A percentile compares a stretch with the other conserved stretches of the same genome.
phyloP scores from a whole-genome alignment of 2,329 filamentous ascomycete species.

The Sporothrix inflata region DNA sequence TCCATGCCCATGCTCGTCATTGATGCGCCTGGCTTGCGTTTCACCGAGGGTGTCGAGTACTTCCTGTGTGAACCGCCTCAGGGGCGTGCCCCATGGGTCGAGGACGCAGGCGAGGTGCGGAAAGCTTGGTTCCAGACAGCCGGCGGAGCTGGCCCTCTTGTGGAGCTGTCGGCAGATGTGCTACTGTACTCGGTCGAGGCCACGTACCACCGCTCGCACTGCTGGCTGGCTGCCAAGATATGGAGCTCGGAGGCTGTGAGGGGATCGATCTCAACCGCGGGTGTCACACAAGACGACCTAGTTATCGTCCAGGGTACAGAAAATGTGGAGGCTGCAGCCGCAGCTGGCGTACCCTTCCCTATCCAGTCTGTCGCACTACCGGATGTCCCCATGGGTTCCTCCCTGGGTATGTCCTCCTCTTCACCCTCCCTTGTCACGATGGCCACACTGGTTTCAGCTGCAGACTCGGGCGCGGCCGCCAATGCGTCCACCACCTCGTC shows the following conservation, averaged over 20 bases:
- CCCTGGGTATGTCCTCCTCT: constrained; percentile 18
- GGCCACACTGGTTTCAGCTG: constrained; percentile 34
- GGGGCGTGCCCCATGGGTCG: constrained; percentile 73
- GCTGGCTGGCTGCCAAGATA: constrained; percentile 57
- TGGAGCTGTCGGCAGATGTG: constrained; percentile 63
- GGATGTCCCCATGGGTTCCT: constrained; percentile 21
- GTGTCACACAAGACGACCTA: constrained; percentile 18
- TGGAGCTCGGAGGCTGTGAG: constrained; percentile 43
- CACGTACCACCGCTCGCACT: constrained; percentile 62
- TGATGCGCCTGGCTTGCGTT: constrained; percentile 71
- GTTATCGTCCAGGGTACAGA: constrained; percentile 24
- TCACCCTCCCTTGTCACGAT: constrained; percentile 25
- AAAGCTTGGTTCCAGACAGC: constrained; percentile 77
- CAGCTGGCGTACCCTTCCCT: constrained; percentile 26
- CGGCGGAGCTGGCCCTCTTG: constrained; percentile 58
- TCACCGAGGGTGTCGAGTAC: constrained; percentile 75
- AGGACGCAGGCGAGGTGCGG: constrained; percentile 64
- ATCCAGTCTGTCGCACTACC: constrained; percentile 21
- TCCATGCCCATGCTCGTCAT: constrained; percentile 76
- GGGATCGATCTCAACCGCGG: constrained; percentile 8
- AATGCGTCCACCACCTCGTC: constrained; percentile 27
- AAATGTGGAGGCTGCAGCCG: constrained; percentile 38
- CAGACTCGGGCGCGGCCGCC: constrained; percentile 15
- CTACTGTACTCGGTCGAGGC: constrained; percentile 65
- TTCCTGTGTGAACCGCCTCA: constrained; percentile 78